These are phyloP conservation scores for Tieghemiomyces parasiticus DNA, from an alignment of 192 early-diverging fungal genomes.

Conservation along the genomic window DNA sequence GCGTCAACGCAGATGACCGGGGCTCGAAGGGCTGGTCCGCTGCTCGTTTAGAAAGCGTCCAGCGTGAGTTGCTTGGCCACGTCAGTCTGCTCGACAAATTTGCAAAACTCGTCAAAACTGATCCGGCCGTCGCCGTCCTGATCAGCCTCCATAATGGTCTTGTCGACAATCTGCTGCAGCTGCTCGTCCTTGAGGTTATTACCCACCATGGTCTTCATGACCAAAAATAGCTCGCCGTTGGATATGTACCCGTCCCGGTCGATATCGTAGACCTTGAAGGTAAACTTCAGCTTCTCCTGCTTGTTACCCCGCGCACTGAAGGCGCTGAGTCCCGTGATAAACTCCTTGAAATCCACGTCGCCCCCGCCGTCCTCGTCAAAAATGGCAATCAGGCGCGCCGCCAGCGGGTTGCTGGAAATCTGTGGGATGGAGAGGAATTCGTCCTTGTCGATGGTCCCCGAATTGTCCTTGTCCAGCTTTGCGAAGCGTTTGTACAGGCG, in stretches of 20 bases:
- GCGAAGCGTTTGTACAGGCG: constrained; percentile 98
- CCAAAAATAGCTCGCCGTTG: constrained; percentile 96
- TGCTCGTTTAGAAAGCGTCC: constrained; percentile 25
- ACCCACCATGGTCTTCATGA: constrained; percentile 99
- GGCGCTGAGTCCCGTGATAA: constrained; percentile 84
- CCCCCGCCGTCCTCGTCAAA: constrained; percentile 97
- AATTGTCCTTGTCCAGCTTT: constrained; percentile 93
- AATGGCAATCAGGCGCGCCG: constrained; percentile 86
- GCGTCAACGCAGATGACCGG: no score
- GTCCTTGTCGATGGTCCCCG: constrained; percentile 92
- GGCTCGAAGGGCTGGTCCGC: no score
- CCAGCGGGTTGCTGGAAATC: constrained; percentile 95
- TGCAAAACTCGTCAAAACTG: constrained; percentile 89
- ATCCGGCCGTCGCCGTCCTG: constrained; percentile 89
- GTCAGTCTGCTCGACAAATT: constrained; percentile 91
- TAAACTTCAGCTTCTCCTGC: constrained; percentile 87
- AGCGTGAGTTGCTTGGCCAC: constrained; percentile 93
- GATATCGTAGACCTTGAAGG: constrained; percentile 99
- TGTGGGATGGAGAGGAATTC: constrained; percentile 95
- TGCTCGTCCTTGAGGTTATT: constrained; percentile 92
- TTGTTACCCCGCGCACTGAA: constrained; percentile 92
- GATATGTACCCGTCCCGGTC: constrained; percentile 97
- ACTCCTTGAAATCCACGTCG: constrained; percentile 98
- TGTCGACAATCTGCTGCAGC: constrained; percentile 99
- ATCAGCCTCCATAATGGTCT: constrained; percentile 98